phyloP scores from a whole-genome alignment of 176 grass and related monocot genomes.

The Aegilops longissima region DNA sequence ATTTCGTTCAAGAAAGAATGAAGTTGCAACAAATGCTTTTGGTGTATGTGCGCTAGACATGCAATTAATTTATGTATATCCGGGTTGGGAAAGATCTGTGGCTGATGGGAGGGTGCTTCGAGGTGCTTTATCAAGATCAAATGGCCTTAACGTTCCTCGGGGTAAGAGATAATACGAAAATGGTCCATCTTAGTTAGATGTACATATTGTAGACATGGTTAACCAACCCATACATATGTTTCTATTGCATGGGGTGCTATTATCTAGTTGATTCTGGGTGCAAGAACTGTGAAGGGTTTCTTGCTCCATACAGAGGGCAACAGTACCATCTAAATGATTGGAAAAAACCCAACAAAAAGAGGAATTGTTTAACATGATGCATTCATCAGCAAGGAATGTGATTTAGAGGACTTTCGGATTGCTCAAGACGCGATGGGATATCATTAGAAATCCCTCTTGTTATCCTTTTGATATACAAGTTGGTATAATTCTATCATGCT shows the following conservation, averaged over 20 bases:
- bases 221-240: background rate
- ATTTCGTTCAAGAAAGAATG: background rate
- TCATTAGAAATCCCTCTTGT: too few species aligned
- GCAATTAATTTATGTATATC: too few species aligned
- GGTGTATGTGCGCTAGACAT: too few species aligned
- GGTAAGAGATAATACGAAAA: background rate
- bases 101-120: background rate
- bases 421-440: too few species aligned
- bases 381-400: too few species aligned
- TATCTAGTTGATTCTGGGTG: background rate
- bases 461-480: too few species aligned
- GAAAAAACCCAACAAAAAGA: too few species aligned
- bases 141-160: too few species aligned
- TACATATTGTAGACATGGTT: background rate
- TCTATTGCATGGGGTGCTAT: background rate
- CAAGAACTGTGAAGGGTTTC: conserved; percentile 8
- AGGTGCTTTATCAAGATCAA: background rate
- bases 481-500: too few species aligned
- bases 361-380: too few species aligned
- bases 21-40: too few species aligned
- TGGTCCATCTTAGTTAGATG: background rate
- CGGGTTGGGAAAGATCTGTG: background rate
- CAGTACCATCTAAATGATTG: background rate
- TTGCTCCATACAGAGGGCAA: background rate
- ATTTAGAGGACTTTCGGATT: too few species aligned